These are phyloP conservation scores for Penicillium sp. DNA, from an alignment of 2,329 filamentous ascomycete genomes.

Conservation along the genomic window DNA sequence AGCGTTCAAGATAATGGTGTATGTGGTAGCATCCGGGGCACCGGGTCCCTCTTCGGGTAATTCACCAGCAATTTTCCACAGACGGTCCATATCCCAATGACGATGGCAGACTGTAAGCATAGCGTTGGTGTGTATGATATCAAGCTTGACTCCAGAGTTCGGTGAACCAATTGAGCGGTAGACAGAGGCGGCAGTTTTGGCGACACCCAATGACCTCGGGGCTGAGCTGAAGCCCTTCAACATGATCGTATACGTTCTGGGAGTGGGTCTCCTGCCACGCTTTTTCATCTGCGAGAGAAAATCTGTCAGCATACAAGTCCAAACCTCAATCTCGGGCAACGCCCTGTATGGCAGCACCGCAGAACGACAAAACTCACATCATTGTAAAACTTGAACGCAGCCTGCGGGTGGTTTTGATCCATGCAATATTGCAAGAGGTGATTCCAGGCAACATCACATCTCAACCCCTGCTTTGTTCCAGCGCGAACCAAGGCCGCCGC, in stretches of 20 bases:
- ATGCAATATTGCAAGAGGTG: conserved; percentile 73
- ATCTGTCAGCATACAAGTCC: conserved; percentile 4
- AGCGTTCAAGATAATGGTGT: conserved; percentile 78
- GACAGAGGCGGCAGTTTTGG: conserved; percentile 69
- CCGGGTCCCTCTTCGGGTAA: conserved; percentile 64
- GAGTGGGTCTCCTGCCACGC: conserved; percentile 74
- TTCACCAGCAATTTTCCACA: conserved; percentile 74
- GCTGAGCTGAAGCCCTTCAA: conserved; percentile 71
- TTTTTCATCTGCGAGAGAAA: conserved; percentile 79
- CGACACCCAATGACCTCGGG: conserved; percentile 51
- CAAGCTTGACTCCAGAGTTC: conserved; percentile 65
- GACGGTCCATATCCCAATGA: conserved; percentile 71
- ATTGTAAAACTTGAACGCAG: conserved; percentile 81
- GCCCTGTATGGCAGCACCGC: background rate
- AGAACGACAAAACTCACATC: conserved; percentile 57
- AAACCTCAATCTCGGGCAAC: background rate
- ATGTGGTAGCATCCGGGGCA: conserved; percentile 70
- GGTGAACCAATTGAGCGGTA: conserved; percentile 72
- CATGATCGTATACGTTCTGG: conserved; percentile 79
- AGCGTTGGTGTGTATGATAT: conserved; percentile 82
- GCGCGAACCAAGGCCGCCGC: conserved; percentile 67
- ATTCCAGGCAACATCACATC: conserved; percentile 83
- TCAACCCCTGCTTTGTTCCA: conserved; percentile 61
- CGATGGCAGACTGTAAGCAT: conserved; percentile 78
- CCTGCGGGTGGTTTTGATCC: conserved; percentile 57